These are phyloP conservation scores for Pseudocercospora musae DNA, from an alignment of 2,329 filamentous ascomycete genomes.

Conservation along the genomic window DNA sequence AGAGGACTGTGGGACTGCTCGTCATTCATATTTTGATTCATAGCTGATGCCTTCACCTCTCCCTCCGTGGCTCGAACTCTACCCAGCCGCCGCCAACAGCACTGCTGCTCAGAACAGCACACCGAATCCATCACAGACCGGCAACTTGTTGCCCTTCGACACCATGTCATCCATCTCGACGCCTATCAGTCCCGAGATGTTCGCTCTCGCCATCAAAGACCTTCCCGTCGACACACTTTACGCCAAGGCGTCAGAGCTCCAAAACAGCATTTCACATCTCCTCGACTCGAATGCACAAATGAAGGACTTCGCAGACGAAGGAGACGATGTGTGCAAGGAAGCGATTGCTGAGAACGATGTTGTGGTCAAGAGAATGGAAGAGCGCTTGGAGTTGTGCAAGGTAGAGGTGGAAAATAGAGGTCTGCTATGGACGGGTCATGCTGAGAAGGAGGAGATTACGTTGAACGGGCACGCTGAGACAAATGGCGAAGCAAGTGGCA, in stretches of 20 bases:
- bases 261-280: slow-evolving; percentile 71
- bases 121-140: slow-evolving; percentile 13
- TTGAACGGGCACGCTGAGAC: slow-evolving; percentile 20
- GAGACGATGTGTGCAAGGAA: slow-evolving; percentile 67
- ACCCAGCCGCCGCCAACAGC: slow-evolving; percentile 3
- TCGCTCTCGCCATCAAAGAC: slow-evolving; percentile 58
- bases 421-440: slow-evolving; percentile 47
- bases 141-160: slow-evolving; percentile 16
- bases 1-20: too few relatives aligned
- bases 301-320: slow-evolving; percentile 61
- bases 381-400: slow-evolving; percentile 62
- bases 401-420: slow-evolving; percentile 63
- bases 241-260: slow-evolving; percentile 71
- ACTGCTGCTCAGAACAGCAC: slow-evolving; percentile 5
- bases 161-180: slow-evolving; percentile 20
- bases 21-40: background rate
- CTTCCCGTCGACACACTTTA: slow-evolving; percentile 66
- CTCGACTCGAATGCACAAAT: slow-evolving; percentile 72
- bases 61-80: slow-evolving; percentile 17
- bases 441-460: slow-evolving; percentile 22
- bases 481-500: slow-evolving; percentile 22
- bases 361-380: slow-evolving; percentile 66
- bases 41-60: slow-evolving; percentile 13
- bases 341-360: slow-evolving; percentile 69
- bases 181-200: slow-evolving; percentile 32